Evolutionary conservation across 768 basidiomycete genomes (phyloP), one percentile per base, ranked within the genome.

Genomic region (Tricholoma terreum): DNA sequence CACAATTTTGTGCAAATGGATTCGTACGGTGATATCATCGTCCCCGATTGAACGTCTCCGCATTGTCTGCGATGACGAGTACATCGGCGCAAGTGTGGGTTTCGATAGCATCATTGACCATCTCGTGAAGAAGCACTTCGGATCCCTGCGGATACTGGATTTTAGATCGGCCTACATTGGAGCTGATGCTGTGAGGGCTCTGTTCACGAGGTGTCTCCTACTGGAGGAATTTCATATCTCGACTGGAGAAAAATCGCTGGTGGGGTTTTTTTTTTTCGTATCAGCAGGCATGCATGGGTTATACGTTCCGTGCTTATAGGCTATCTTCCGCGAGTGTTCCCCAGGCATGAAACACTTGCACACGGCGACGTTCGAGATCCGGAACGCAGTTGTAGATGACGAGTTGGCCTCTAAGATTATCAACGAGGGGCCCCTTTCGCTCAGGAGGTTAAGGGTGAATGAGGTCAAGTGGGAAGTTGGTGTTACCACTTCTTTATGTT

Each of bases 141-240:
- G 14, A 21, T 72, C 71, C 6, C 53, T 79, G 31, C 65, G 67
- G 22, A 36, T 60, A 6, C 63, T 77, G 19, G 64, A 71, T 30
- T 51, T 63, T 15, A 52, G 42, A 30, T 38, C 58, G 19, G 56
- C 59, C 4, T 64, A 64, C 65, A 40, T 61, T 53, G 48, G 61
- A 56, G 15, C 58, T 36, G 34, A 50, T 12, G 34, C 55, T 52
- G n/a, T 78, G 15, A 60, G 55, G 24, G 42, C 48, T 1, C 49
- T 83, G 0, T 68, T 77, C 38, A 51, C 30, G 9, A 56, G 49
- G 0, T 81, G 78, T 53, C 22, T 21, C 1, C 11, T 17, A 2
- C 58, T 83, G 36, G 78, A 81, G 54, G 73, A 74, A 40, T 50
- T 80, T 14, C 33, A 58, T 5, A 38, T 77, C 1, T 68, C 69